Percentiles rank a stretch among this genome's conserved stretches.
phyloP scores from a whole-genome alignment of 2,329 filamentous ascomycete genomes.

The Ascocoryne sarcoides region DNA sequence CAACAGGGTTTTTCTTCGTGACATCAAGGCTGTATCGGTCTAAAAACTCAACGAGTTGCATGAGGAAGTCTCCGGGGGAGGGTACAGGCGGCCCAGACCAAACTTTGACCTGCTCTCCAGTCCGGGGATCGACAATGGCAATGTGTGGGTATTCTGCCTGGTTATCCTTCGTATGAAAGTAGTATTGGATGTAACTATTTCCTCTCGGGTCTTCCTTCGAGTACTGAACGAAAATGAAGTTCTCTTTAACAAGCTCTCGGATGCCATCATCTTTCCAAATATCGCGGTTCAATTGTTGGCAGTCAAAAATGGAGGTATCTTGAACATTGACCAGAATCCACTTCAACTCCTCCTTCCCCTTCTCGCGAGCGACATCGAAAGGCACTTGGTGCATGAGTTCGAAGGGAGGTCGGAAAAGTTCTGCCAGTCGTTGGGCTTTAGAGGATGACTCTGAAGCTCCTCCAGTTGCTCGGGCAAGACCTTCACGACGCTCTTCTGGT shows the following conservation, averaged over 20 bases:
- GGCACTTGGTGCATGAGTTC: slow-evolving; percentile 72
- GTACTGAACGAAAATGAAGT: slow-evolving; percentile 95
- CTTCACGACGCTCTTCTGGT: slow-evolving; percentile 38
- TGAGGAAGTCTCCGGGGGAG: slow-evolving; percentile 69
- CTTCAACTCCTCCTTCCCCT: slow-evolving; percentile 81
- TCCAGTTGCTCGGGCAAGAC: slow-evolving; percentile 52
- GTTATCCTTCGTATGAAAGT: slow-evolving; percentile 70
- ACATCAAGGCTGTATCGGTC: slow-evolving; percentile 87
- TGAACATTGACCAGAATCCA: slow-evolving; percentile 97
- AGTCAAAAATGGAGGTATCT: slow-evolving; percentile 87
- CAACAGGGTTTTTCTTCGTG: slow-evolving; percentile 88
- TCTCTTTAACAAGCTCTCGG: slow-evolving; percentile 72
- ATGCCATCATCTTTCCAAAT: slow-evolving; percentile 87
- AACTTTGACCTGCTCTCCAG: slow-evolving; percentile 92
- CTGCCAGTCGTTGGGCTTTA: slow-evolving; percentile 72
- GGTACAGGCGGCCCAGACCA: slow-evolving; percentile 84
- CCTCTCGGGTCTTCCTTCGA: slow-evolving; percentile 75
- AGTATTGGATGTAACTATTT: slow-evolving; percentile 79
- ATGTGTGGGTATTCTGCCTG: slow-evolving; percentile 93
- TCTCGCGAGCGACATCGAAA: slow-evolving; percentile 78
- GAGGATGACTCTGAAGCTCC: slow-evolving; percentile 55
- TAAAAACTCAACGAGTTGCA: slow-evolving; percentile 91
- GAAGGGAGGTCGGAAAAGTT: slow-evolving; percentile 87
- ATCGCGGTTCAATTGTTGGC: slow-evolving; percentile 87
- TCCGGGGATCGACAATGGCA: slow-evolving; percentile 88